Evolutionary conservation across 805 yeast genomes (phyloP).

Genomic region (Wickerhamiella qilinensis): DNA sequence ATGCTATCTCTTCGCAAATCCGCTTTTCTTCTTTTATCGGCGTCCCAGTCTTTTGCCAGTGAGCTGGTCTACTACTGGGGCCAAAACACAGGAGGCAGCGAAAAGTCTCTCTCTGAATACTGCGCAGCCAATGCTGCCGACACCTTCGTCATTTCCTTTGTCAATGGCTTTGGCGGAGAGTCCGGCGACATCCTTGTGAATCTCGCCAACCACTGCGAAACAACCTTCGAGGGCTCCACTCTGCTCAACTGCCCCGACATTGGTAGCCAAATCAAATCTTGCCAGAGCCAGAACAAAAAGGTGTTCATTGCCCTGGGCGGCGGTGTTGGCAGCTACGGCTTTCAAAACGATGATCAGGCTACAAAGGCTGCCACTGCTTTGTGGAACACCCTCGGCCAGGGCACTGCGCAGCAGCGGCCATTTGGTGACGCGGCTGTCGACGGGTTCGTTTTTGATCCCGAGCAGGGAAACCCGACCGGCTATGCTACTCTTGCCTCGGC

Average conservation of each 20-base stretch:
- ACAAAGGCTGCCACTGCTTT: conserved; percentile 25
- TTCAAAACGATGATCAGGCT: conserved; percentile 30
- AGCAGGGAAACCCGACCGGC: conserved; percentile 30
- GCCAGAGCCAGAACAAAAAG: conserved; percentile 59
- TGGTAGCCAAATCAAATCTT: conserved; percentile 46
- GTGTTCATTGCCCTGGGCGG: conserved; percentile 53
- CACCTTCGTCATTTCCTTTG: conserved; percentile 48
- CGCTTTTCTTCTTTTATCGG: background rate
- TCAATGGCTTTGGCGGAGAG: conserved; percentile 36
- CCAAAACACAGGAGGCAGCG: conserved; percentile 53
- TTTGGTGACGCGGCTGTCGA: conserved; percentile 44
- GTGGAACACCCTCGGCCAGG: conserved; percentile 36
- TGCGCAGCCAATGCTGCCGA: conserved; percentile 57
- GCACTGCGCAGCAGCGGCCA: conserved; percentile 19
- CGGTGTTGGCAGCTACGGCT: conserved; percentile 36
- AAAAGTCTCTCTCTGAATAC: conserved; percentile 32
- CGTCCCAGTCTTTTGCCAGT: background rate
- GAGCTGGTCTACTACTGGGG: conserved; percentile 74
- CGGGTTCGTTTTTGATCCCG: conserved; percentile 56
- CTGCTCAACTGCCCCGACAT: conserved; percentile 29
- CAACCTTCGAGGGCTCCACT: conserved; percentile 20
- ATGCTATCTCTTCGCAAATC: background rate
- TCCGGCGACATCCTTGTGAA: conserved; percentile 26
- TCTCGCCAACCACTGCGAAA: conserved; percentile 38
- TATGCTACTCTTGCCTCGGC: conserved; percentile 30